Evolutionary conservation across 495 filamentous ascomycete genomes (phyloP).

Genomic region (Astrothelium macrocarpum): DNA sequence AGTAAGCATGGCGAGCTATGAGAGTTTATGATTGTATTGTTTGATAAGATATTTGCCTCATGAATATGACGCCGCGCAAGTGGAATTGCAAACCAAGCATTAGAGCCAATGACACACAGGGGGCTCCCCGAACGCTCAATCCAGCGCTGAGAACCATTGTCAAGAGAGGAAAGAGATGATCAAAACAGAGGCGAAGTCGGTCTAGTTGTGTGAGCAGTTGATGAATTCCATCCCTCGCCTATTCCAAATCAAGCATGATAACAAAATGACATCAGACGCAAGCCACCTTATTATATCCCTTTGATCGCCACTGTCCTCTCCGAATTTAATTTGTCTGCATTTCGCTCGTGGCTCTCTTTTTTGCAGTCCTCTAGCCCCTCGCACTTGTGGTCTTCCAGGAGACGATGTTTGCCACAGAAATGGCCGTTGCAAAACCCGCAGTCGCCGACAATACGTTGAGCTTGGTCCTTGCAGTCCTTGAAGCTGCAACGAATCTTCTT

Average conservation of each 20-base stretch:
- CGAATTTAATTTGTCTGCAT: slow-evolving; percentile 79
- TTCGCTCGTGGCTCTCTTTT: slow-evolving; percentile 85
- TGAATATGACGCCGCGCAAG: not conserved
- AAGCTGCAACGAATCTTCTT: slow-evolving; percentile 81
- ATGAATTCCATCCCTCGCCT: no score
- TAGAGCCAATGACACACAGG: not conserved
- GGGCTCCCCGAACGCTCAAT: not conserved
- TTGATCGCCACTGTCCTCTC: slow-evolving; percentile 71
- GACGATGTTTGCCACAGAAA: slow-evolving; percentile 87
- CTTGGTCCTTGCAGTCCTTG: slow-evolving; percentile 76
- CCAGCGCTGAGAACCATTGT: not conserved
- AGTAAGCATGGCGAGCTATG: not conserved
- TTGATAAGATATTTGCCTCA: not conserved
- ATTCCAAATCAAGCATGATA: not conserved
- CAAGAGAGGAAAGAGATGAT: not conserved
- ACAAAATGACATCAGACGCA: not conserved
- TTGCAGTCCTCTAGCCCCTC: slow-evolving; percentile 94
- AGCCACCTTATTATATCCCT: slow-evolving; percentile 41
- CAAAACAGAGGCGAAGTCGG: not conserved
- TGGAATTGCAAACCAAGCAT: not conserved
- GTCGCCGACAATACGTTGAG: slow-evolving; percentile 88
- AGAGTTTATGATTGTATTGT: not conserved
- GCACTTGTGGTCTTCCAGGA: slow-evolving; percentile 90
- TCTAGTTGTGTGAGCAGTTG: not conserved
- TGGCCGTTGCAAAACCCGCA: slow-evolving; percentile 90